Evolutionary conservation across 2,329 filamentous ascomycete species (phyloP), one percentile per base, ranked within the genome.

Genomic region (Talaromyces piceae): DNA sequence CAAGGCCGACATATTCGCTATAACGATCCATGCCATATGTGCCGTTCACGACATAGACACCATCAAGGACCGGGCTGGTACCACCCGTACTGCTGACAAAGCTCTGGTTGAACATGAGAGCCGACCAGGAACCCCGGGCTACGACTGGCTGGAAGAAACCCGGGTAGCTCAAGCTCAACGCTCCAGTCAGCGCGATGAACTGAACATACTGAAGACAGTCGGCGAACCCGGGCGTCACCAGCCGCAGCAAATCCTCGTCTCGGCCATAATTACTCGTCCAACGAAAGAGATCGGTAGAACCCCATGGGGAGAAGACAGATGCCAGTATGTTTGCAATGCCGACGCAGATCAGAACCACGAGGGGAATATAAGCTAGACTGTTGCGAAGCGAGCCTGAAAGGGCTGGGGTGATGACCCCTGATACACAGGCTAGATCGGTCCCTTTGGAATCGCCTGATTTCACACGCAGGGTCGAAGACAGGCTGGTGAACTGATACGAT

Each of bases 211-310:
- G 91, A 50, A 98, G 77, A 63, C 93, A 98, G 65, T 98, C 93
- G 5, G 89, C 90, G 65, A 98, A 97, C 1, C 93, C 93, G 4
- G 93, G 93, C 0, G 93, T 98, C 28, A 98, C 89, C 45, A 98
- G 77, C 50, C 93, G 84, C 49, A 98, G 76, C 58, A 96, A 75
- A 70, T 98, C 93, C 55, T 88, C 87, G 61, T 98, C 93, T 59
- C 91, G 83, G 30, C 93, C 93, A 66, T 95, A 97, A 66, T 98
- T 98, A 63, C 89, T 94, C n/a, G 89, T 90, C 90, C 91, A 98
- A 58, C 88, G 84, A 67, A 97, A 97, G 18, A 91, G 78, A 65
- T 98, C 87, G 6, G 82, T 82, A 1, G 89, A 88, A 18, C 93
- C 93, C 91, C 93, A 98, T 0, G 93, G 93, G 63, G 91, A 96